Conservation (phyloP, 352 stramenopile genomes). For the Pythium brachiatum region DNA sequence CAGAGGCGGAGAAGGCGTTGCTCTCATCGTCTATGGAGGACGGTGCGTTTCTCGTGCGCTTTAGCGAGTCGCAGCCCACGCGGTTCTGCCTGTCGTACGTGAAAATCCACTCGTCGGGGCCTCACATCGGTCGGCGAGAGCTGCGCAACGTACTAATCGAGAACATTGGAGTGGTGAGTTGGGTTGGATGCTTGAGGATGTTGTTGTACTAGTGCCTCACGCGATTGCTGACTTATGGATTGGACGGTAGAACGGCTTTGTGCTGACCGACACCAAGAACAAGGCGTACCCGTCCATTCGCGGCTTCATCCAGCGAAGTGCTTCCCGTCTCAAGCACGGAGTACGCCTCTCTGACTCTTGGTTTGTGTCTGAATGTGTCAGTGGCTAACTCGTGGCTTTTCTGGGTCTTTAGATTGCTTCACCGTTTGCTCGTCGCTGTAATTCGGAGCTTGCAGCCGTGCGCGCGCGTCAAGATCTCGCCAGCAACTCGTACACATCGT, state of each 20-base stretch:
- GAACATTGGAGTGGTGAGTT: slow-evolving; percentile 38
- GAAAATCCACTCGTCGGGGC: slow-evolving; percentile 47
- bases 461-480: slow-evolving; percentile 37
- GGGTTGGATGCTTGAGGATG: not conserved
- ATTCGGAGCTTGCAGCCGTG: slow-evolving; percentile 30
- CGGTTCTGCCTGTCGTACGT: slow-evolving; percentile 81
- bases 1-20: slow-evolving; percentile 47
- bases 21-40: slow-evolving; percentile 32
- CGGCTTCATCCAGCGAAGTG: slow-evolving; percentile 59
- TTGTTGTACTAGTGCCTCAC: no score
- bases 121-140: slow-evolving; percentile 38
- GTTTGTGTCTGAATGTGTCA: not conserved
- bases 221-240: no score
- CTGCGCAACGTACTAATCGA: slow-evolving; percentile 74
- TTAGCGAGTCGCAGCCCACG: slow-evolving; percentile 74
- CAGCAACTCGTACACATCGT: slow-evolving; percentile 61
- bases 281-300: slow-evolving; percentile 59
- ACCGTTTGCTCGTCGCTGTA: slow-evolving; percentile 46
- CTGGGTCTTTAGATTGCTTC: slow-evolving; percentile 41
- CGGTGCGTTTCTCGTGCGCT: slow-evolving; percentile 72
- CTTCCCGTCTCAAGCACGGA: slow-evolving; percentile 52
- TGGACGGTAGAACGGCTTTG: slow-evolving; percentile 32
- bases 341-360: slow-evolving; percentile 28
- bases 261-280: slow-evolving; percentile 44
- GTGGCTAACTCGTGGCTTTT: not conserved